Base-by-base conservation (phyloP, 2,329 filamentous ascomycete genomes). In the Penicillium glabrum region DNA sequence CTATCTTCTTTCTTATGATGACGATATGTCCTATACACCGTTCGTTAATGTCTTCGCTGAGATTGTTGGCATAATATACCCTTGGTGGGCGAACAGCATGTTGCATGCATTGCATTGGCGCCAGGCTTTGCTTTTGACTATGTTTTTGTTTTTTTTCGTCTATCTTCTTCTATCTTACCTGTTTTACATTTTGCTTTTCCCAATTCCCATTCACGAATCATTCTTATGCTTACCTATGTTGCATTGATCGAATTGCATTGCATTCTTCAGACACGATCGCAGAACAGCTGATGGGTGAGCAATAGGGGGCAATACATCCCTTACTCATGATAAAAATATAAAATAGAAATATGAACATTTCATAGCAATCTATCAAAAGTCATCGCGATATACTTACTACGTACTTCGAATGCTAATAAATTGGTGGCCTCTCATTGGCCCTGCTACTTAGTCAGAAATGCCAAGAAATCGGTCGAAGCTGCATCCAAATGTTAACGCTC, bases 21-120 rank as follows among this genome's bases (percentile, higher is more conserved):
- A 57, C 47, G 13, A 53, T 57, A 53, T 50, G 24, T 46, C 57
- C 51, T 35, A 49, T 35, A 57, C 58, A 47, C 41, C 41, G 16
- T 59, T 60, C 46, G 48, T 54, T 56, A 50, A 48, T 46, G 53
- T 64, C 55, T 59, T 61, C 44, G 58, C 55, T 55, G 50, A 58
- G 54, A 62, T 58, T 49, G 65, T 67, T 61, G 52, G 67, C 67
- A 70, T 67, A 60, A 66, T 63, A 69, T 69, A 69, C 66, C 67
- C 67, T 60, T 59, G 56, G 51, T 51, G 52, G 54, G 58, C 55
- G 52, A 60, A 48, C 44, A 58, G 26, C n/a, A 41, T 53, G 16
- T 51, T 62, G 48, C 53, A 61, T 65, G 61, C 62, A 67, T 69
- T 60, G 45, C 44, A 61, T 61, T 61, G 67, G 67, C 65, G 64